These are phyloP conservation scores for Rutstroemia sp. DNA, from an alignment of 2,329 filamentous ascomycete species.

Conservation along the genomic window DNA sequence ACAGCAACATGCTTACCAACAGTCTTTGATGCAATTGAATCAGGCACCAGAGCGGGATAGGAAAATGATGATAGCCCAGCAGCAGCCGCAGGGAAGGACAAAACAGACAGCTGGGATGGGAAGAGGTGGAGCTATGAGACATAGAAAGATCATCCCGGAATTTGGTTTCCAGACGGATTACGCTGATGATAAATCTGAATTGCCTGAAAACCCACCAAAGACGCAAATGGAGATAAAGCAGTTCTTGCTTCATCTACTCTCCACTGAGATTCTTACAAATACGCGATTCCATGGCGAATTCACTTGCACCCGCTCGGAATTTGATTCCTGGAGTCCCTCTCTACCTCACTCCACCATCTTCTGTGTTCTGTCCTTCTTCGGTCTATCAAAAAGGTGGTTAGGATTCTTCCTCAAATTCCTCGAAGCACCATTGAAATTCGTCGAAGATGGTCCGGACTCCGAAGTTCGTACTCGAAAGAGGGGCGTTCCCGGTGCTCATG, in stretches of 20 bases:
- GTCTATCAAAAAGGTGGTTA: slow-evolving; percentile 49
- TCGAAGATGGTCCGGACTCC: slow-evolving; percentile 40
- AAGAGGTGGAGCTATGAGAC: too few relatives aligned
- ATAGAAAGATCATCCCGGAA: too few relatives aligned
- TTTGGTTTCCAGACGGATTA: too few relatives aligned
- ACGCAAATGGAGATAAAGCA: slow-evolving; percentile 45
- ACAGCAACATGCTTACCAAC: neutral
- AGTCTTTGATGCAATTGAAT: too few relatives aligned
- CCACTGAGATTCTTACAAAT: slow-evolving; percentile 47
- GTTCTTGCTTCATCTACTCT: slow-evolving; percentile 47
- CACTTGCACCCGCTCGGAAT: slow-evolving; percentile 49
- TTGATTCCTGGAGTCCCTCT: slow-evolving; percentile 48
- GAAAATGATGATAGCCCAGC: too few relatives aligned
- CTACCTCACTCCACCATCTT: slow-evolving; percentile 55
- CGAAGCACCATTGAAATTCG: slow-evolving; percentile 51
- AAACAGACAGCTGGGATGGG: too few relatives aligned
- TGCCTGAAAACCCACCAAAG: slow-evolving; percentile 10
- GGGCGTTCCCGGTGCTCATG: slow-evolving; percentile 53
- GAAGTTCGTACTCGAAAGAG: slow-evolving; percentile 40
- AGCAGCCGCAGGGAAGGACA: too few relatives aligned
- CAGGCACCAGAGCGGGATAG: too few relatives aligned
- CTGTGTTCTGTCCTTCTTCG: slow-evolving; percentile 50
- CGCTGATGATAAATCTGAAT: slow-evolving; percentile 9
- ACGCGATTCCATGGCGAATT: slow-evolving; percentile 43
- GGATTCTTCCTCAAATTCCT: slow-evolving; percentile 54